These are phyloP conservation scores for Sapria himalayana DNA, from an alignment of 345 rosid species.

Conservation along the genomic window DNA sequence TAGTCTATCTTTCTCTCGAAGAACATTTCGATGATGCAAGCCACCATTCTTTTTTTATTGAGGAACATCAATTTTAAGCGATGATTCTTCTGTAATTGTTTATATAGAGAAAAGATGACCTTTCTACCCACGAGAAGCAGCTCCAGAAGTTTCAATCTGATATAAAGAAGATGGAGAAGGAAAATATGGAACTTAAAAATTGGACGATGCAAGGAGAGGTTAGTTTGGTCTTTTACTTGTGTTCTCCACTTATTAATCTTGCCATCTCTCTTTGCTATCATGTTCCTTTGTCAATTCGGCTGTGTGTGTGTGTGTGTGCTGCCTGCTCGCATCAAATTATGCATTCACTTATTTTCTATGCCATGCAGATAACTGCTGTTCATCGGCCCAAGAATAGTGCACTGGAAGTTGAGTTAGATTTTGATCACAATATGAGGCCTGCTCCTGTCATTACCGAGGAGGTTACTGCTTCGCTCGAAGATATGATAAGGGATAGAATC, in stretches of 20 bases:
- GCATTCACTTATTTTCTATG: no score
- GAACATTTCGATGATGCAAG: no score
- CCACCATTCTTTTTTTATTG: no score
- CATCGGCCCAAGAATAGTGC: slow-evolving; percentile 91
- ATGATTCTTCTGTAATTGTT: slow-evolving; percentile 1
- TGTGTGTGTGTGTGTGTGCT: no score
- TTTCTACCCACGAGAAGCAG: slow-evolving; percentile 69
- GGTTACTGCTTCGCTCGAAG: slow-evolving; percentile 70
- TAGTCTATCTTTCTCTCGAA: no score
- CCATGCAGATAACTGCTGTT: slow-evolving; percentile 73
- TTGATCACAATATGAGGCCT: slow-evolving; percentile 87
- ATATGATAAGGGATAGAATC: slow-evolving; percentile 56
- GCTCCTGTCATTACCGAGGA: slow-evolving; percentile 92
- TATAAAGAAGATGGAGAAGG: slow-evolving; percentile 66
- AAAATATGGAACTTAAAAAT: slow-evolving; percentile 63
- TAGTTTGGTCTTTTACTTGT: slow-evolving; percentile 3
- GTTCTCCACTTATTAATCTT: no score
- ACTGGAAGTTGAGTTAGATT: slow-evolving; percentile 83
- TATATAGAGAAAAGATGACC: slow-evolving; percentile 24
- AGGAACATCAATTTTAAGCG: not conserved
- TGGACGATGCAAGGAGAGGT: slow-evolving; percentile 99
- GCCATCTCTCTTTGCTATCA: no score
- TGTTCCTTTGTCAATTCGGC: no score
- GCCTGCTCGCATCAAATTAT: no score
- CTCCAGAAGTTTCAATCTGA: slow-evolving; percentile 33